These are phyloP conservation scores for Canna indica DNA, from an alignment of 176 grass and related monocot species.

Conservation along the genomic window DNA sequence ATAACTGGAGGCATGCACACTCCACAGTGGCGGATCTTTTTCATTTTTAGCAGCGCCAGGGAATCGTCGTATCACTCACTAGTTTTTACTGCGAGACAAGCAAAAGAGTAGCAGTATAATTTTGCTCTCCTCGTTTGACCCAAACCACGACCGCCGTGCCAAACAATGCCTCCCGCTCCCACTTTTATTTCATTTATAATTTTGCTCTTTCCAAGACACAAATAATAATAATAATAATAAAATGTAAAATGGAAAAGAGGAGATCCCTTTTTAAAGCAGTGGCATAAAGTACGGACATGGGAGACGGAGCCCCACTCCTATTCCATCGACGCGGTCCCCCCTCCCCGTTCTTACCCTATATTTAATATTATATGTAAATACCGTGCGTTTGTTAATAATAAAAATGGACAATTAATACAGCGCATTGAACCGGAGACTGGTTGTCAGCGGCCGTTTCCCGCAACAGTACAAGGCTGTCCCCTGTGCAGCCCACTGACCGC, in stretches of 20 bases:
- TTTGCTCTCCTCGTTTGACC: too few species aligned
- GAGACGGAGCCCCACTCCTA: too few species aligned
- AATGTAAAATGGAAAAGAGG: neutral
- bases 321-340: neutral
- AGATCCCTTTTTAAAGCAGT: slow-evolving; percentile 7
- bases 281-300: neutral
- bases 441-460: neutral
- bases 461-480: neutral
- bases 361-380: neutral
- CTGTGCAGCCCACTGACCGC: neutral
- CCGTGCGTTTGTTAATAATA: too few species aligned
- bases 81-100: neutral
- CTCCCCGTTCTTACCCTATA: neutral
- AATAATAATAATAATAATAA: too few species aligned
- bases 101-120: neutral
- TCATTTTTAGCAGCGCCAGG: neutral
- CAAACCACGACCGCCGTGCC: too few species aligned
- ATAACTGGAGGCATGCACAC: neutral
- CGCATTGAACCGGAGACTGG: neutral
- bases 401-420: too few species aligned
- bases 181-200: too few species aligned
- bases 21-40: neutral
- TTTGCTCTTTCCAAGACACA: too few species aligned
- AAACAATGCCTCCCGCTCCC: too few species aligned
- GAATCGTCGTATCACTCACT: neutral